Evolutionary conservation across 495 filamentous ascomycete species (phyloP).

Genomic region (Annulohypoxylon stygium): DNA sequence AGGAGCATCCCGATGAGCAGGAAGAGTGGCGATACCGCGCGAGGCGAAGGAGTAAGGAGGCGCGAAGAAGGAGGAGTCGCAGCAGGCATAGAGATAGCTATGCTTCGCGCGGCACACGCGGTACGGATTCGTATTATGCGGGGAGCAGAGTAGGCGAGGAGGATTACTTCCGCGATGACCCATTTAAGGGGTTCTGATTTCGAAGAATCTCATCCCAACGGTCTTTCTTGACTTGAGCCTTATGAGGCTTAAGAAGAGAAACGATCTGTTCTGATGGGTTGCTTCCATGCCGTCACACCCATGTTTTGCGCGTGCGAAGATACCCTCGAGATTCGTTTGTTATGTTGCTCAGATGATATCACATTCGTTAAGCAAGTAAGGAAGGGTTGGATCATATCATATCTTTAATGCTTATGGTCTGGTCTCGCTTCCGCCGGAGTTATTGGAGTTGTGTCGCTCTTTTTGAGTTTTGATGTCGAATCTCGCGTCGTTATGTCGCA

Average conservation of each 20-base stretch:
- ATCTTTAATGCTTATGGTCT: neutral
- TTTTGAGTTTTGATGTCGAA: conserved; percentile 10
- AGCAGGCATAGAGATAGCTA: conserved; percentile 65
- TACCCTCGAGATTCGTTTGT: conserved; percentile 39
- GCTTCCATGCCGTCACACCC: conserved; percentile 7
- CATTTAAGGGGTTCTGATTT: conserved; percentile 65
- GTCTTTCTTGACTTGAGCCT: neutral
- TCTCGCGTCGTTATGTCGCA: neutral
- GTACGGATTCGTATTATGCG: conserved; percentile 53
- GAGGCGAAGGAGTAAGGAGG: conserved; percentile 63
- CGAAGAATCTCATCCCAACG: conserved; percentile 30
- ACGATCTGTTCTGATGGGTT: neutral
- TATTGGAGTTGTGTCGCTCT: conserved; percentile 17
- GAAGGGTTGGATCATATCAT: neutral
- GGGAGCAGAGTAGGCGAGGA: conserved; percentile 56
- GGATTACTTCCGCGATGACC: conserved; percentile 61
- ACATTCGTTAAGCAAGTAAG: conserved; percentile 31
- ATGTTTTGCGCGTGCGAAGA: conserved; percentile 25
- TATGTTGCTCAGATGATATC: conserved; percentile 10
- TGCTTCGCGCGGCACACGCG: conserved; percentile 59
- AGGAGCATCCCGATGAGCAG: conserved; percentile 62
- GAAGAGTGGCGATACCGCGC: conserved; percentile 59
- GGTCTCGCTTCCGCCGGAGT: conserved; percentile 30
- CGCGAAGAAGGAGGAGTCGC: conserved; percentile 63
- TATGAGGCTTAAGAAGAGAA: no score